phyloP scores from a whole-genome alignment of 768 basidiomycete species.

The Mycena crocata region DNA sequence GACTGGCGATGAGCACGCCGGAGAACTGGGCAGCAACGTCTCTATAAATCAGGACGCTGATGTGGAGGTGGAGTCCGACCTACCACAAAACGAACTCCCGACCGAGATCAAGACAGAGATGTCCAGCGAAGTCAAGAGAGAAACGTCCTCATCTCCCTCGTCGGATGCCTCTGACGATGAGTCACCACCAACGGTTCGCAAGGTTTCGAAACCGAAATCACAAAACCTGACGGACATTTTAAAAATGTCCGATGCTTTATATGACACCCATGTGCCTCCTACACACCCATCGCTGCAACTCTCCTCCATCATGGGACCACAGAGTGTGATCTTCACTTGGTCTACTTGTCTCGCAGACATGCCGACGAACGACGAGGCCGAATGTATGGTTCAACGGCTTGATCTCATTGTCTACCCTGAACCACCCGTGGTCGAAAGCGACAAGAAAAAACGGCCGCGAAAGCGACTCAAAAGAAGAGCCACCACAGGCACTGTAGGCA shows the following conservation, averaged over 20 bases:
- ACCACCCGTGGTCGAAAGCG: conserved; percentile 44
- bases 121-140: background rate
- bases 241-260: conserved; percentile 67
- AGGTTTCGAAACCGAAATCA: conserved; percentile 39
- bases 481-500: conserved; percentile 34
- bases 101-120: background rate
- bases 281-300: conserved; percentile 64
- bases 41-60: background rate
- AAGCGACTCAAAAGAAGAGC: conserved; percentile 31
- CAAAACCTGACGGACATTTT: conserved; percentile 63
- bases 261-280: conserved; percentile 68
- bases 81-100: background rate
- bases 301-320: conserved; percentile 77
- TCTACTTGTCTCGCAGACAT: conserved; percentile 57
- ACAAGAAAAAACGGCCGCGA: conserved; percentile 40
- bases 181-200: conserved; percentile 5
- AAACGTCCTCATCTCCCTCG: background rate
- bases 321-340: conserved; percentile 84
- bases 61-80: background rate
- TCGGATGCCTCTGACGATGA: conserved; percentile 10
- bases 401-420: conserved; percentile 69
- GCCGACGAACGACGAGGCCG: conserved; percentile 67
- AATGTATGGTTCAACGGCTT: conserved; percentile 66
- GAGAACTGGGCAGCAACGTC: background rate
- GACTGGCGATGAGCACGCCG: background rate